Evolutionary conservation across 2,329 filamentous ascomycete genomes (phyloP).

Genomic region (Celoporthe dispersa): DNA sequence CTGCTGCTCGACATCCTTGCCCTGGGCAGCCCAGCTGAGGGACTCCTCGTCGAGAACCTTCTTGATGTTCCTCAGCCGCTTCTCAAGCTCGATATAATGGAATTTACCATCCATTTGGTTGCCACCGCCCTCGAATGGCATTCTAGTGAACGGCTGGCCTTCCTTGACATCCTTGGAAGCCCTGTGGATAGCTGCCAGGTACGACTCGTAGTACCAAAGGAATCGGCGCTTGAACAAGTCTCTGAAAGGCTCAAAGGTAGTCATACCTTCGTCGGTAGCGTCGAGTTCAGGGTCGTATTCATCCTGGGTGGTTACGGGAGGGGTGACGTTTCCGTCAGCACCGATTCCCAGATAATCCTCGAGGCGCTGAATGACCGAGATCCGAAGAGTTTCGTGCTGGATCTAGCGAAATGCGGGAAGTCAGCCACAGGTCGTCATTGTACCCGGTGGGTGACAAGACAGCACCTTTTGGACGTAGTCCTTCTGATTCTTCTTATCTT

Average conservation of each 20-base stretch:
- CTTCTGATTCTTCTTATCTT: conserved; percentile 74
- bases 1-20: conserved; percentile 60
- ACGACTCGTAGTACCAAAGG: conserved; percentile 94
- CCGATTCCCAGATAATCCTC: conserved; percentile 77
- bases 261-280: conserved; percentile 51
- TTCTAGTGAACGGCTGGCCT: conserved; percentile 69
- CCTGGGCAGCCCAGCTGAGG: conserved; percentile 71
- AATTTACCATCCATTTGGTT: conserved; percentile 90
- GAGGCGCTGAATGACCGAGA: conserved; percentile 83
- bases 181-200: conserved; percentile 71
- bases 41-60: conserved; percentile 74
- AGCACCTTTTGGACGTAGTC: conserved; percentile 80
- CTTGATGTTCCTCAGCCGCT: conserved; percentile 71
- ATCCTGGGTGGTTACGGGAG: conserved; percentile 39
- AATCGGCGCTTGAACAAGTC: conserved; percentile 91
- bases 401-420: conserved; percentile 61
- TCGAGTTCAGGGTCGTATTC: conserved; percentile 56
- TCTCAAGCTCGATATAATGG: conserved; percentile 75
- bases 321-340: conserved; percentile 48
- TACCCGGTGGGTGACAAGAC: too few species aligned
- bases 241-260: conserved; percentile 82
- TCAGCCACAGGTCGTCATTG: background rate
- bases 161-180: conserved; percentile 68
- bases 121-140: conserved; percentile 80
- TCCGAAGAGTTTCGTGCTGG: conserved; percentile 83